Conservation (phyloP, 768 basidiomycete species). For the Brasilioporus rufonigricans region DNA sequence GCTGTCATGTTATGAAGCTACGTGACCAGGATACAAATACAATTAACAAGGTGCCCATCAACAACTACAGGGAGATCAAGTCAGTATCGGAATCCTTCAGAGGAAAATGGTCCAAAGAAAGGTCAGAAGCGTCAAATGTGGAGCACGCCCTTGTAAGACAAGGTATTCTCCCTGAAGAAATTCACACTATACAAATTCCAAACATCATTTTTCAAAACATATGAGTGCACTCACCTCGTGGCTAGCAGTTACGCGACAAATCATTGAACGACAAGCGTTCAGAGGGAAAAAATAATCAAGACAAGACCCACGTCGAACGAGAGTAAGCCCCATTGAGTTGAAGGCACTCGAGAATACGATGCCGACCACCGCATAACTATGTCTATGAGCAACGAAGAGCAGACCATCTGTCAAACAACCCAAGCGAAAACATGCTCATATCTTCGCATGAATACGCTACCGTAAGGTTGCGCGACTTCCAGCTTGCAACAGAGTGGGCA, state of each 20-base stretch:
- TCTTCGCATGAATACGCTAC: constrained; percentile 64
- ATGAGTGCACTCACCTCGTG: constrained; percentile 22
- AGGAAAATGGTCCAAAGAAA: background rate
- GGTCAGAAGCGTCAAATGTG: constrained; percentile 61
- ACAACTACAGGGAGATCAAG: background rate
- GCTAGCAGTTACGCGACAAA: constrained; percentile 12
- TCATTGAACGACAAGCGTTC: constrained; percentile 52
- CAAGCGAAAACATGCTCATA: constrained; percentile 64
- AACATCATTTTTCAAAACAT: constrained; percentile 51
- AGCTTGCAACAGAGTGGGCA: constrained; percentile 57
- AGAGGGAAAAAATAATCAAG: constrained; percentile 47
- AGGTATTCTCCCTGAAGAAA: constrained; percentile 93
- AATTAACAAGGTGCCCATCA: background rate
- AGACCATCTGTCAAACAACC: constrained; percentile 35
- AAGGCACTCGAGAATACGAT: constrained; percentile 37
- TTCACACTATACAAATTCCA: constrained; percentile 56
- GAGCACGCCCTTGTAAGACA: constrained; percentile 58
- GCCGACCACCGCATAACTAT: constrained; percentile 84
- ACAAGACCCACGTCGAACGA: constrained; percentile 52
- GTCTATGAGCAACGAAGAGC: constrained; percentile 76
- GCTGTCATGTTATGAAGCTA: background rate
- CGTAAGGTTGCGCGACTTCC: constrained; percentile 34
- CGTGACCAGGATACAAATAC: background rate
- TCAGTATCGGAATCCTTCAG: constrained; percentile 12
- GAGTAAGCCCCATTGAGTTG: constrained; percentile 95